Percentiles rank a stretch among this genome's conserved stretches.
Conservation (phyloP, 768 basidiomycete species). For the Mycena leptocephala region DNA sequence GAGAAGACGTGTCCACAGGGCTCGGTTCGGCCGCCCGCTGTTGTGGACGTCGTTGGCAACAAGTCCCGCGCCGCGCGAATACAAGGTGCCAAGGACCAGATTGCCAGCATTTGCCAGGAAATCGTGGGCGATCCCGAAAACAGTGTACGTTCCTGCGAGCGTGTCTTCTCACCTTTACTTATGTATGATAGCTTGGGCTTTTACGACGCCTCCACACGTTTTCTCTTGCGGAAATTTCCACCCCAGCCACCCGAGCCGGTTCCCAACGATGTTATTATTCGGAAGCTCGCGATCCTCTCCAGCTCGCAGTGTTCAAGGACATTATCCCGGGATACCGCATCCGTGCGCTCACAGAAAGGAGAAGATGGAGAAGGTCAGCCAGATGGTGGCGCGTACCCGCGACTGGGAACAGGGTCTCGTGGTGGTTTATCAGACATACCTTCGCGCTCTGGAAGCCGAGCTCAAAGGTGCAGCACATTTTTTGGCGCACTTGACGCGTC, state of each 20-base stretch:
- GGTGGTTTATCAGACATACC: slow-evolving; percentile 88
- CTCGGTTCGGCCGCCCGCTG: slow-evolving; percentile 90
- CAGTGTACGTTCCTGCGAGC: slow-evolving; percentile 70
- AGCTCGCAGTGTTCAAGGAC: slow-evolving; percentile 96
- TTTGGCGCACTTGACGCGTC: slow-evolving; percentile 16
- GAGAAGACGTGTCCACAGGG: slow-evolving; percentile 87
- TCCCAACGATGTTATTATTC: slow-evolving; percentile 84
- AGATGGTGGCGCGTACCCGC: slow-evolving; percentile 90
- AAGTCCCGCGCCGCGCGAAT: slow-evolving; percentile 78
- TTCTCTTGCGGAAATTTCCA: slow-evolving; percentile 82
- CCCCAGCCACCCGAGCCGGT: slow-evolving; percentile 81
- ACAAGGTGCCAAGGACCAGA: slow-evolving; percentile 92
- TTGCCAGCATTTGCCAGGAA: slow-evolving; percentile 94
- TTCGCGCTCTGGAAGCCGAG: slow-evolving; percentile 89
- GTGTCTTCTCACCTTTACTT: slow-evolving; percentile 6
- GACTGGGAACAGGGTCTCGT: slow-evolving; percentile 98
- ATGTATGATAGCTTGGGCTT: slow-evolving; percentile 79
- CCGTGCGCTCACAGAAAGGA: slow-evolving; percentile 93
- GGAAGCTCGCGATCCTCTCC: slow-evolving; percentile 93
- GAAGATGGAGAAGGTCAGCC: slow-evolving; percentile 93
- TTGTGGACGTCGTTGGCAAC: slow-evolving; percentile 79
- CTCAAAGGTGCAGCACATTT: slow-evolving; percentile 76
- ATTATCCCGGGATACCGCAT: slow-evolving; percentile 97
- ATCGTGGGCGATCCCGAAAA: slow-evolving; percentile 96
- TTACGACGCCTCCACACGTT: slow-evolving; percentile 92